Evolutionary conservation across 2,329 filamentous ascomycete species (phyloP).

Genomic region (Bipolaris cookei): DNA sequence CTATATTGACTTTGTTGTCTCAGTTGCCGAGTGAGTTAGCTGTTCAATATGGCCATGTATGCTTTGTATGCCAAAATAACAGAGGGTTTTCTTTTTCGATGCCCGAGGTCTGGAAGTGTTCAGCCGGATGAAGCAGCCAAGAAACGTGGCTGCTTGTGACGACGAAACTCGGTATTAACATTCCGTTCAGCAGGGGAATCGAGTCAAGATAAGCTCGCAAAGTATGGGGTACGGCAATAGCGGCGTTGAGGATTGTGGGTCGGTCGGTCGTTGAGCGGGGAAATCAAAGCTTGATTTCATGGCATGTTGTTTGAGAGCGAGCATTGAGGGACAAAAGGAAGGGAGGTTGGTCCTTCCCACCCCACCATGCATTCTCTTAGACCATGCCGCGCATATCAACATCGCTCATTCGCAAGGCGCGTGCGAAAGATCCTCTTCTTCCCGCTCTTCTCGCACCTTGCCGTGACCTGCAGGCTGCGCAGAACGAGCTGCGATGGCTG

Average conservation of each 20-base stretch:
- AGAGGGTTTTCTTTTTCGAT: not conserved
- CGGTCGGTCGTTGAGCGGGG: slow-evolving; percentile 10
- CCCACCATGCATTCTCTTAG: slow-evolving; percentile 5
- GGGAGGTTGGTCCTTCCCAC: not conserved
- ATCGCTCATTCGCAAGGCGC: slow-evolving; percentile 62
- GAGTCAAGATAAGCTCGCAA: not conserved
- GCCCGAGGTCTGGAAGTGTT: slow-evolving; percentile 3
- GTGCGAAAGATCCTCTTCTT: slow-evolving; percentile 61
- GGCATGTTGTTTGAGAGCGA: not conserved
- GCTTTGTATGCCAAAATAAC: not conserved
- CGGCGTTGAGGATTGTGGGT: slow-evolving; percentile 7
- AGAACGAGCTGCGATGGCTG: slow-evolving; percentile 77
- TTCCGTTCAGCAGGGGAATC: not conserved
- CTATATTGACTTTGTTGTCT: not conserved
- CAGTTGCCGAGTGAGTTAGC: not conserved
- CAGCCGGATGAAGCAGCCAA: slow-evolving; percentile 5
- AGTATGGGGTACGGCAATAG: not conserved
- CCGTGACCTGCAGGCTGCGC: slow-evolving; percentile 66
- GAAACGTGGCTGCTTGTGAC: not conserved
- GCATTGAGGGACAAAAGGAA: not conserved
- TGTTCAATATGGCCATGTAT: not conserved
- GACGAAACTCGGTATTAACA: slow-evolving; percentile 1
- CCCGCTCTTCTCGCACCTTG: slow-evolving; percentile 68
- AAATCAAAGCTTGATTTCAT: slow-evolving; percentile 13
- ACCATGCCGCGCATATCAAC: slow-evolving; percentile 66